Conservation (phyloP, 1,284 basidiomycete species). For the Boletus hoseneyae region DNA sequence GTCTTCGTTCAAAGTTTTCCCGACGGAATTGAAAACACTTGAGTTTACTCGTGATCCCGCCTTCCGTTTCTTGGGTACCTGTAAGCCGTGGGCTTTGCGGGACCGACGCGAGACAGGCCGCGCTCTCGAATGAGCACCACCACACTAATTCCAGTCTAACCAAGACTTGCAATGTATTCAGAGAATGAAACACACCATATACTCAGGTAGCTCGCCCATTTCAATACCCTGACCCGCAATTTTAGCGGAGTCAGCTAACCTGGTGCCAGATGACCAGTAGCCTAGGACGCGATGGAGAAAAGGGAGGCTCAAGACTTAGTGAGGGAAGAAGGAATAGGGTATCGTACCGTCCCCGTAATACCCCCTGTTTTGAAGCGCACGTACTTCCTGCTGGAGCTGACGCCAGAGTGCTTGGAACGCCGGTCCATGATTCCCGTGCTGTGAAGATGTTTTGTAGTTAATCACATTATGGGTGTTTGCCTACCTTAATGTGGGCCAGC, state of each 20-base stretch:
- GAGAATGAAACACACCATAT: constrained; percentile 46
- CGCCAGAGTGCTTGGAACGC: constrained; percentile 72
- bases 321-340: background rate
- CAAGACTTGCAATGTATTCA: background rate
- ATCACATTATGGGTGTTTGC: constrained; percentile 6
- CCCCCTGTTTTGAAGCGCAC: constrained; percentile 61
- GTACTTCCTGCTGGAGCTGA: constrained; percentile 60
- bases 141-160: constrained; percentile 51
- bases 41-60: constrained; percentile 63
- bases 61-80: constrained; percentile 64
- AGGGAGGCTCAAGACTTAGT: constrained; percentile 7
- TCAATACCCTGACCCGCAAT: constrained; percentile 51
- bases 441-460: constrained; percentile 4
- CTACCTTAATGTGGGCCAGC: constrained; percentile 77
- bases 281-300: constrained; percentile 40
- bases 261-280: constrained; percentile 74
- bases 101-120: constrained; percentile 49
- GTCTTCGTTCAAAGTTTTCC: constrained; percentile 48
- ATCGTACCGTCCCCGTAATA: constrained; percentile 75
- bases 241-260: constrained; percentile 59
- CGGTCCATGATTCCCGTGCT: constrained; percentile 78
- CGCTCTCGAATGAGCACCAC: constrained; percentile 67
- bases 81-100: constrained; percentile 51
- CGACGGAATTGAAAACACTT: constrained; percentile 55
- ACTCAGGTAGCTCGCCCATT: constrained; percentile 64